Evolutionary conservation across 495 filamentous ascomycete genomes (phyloP).

Genomic region (Xylaria grammica): DNA sequence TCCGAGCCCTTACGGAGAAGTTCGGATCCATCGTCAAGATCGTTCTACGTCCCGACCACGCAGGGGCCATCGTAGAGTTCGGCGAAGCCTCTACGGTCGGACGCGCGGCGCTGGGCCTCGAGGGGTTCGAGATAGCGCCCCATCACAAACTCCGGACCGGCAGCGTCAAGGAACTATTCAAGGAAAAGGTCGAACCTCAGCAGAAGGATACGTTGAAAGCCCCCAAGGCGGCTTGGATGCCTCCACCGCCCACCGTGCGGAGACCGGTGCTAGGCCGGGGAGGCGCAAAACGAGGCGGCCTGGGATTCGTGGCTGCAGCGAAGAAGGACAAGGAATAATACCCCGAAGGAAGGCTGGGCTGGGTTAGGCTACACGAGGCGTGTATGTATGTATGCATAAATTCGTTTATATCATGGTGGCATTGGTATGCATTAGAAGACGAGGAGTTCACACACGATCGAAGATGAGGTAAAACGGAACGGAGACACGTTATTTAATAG

Average conservation of each 20-base stretch:
- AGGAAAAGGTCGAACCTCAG: conserved; percentile 49
- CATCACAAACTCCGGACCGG: conserved; percentile 73
- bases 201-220: conserved; percentile 32
- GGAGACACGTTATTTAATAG: not conserved
- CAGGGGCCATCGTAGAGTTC: conserved; percentile 89
- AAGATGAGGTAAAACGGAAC: not conserved
- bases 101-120: conserved; percentile 74
- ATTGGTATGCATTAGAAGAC: not conserved
- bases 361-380: not conserved
- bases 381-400: not conserved
- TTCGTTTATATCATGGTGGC: no score
- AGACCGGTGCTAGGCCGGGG: conserved; percentile 62
- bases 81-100: conserved; percentile 70
- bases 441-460: not conserved
- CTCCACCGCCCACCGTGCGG: conserved; percentile 58
- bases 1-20: conserved; percentile 67
- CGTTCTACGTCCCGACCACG: conserved; percentile 73
- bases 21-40: conserved; percentile 69
- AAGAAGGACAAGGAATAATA: conserved; percentile 38
- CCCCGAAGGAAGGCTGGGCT: no score
- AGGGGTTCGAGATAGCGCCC: conserved; percentile 69
- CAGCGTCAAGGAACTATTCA: conserved; percentile 69
- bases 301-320: conserved; percentile 43
- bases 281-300: conserved; percentile 60
- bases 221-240: conserved; percentile 48